phyloP scores from a whole-genome alignment of 768 basidiomycete species.

The Suillus subalutaceus region DNA sequence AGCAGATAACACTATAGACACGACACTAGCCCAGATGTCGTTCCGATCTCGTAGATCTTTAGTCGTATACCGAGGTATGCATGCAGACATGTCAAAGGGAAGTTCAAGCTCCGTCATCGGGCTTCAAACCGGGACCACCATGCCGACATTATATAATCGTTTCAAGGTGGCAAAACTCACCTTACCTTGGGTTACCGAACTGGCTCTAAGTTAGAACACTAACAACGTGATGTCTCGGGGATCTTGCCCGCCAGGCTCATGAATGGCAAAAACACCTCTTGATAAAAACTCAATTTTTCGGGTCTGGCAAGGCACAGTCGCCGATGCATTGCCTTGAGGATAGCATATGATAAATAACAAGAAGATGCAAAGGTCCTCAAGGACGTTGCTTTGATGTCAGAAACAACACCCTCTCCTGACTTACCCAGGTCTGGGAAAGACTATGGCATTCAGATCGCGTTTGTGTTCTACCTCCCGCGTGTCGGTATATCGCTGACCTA shows the following conservation, averaged over 20 bases:
- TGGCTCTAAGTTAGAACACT: background rate
- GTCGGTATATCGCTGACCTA: background rate
- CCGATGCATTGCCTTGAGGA: background rate
- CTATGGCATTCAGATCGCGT: conserved; percentile 10
- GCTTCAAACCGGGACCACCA: no score
- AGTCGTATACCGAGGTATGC: no score
- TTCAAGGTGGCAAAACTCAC: no score
- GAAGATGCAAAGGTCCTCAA: background rate
- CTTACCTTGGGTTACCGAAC: no score
- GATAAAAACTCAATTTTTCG: no score
- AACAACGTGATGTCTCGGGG: background rate
- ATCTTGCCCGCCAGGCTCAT: background rate
- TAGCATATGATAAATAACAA: background rate
- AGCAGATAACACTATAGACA: no score
- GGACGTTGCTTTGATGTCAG: background rate
- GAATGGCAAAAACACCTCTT: conserved; percentile 2
- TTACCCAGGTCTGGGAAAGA: background rate
- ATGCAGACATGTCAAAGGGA: no score
- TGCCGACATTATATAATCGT: no score
- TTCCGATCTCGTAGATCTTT: no score
- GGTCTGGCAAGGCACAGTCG: background rate
- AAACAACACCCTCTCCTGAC: background rate
- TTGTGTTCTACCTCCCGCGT: background rate
- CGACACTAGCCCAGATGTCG: no score
- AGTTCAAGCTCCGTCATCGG: no score